Evolutionary conservation across 1,284 basidiomycete genomes (phyloP), one percentile per base, ranked within the genome.

Genomic region (Leccinum fuscescens): DNA sequence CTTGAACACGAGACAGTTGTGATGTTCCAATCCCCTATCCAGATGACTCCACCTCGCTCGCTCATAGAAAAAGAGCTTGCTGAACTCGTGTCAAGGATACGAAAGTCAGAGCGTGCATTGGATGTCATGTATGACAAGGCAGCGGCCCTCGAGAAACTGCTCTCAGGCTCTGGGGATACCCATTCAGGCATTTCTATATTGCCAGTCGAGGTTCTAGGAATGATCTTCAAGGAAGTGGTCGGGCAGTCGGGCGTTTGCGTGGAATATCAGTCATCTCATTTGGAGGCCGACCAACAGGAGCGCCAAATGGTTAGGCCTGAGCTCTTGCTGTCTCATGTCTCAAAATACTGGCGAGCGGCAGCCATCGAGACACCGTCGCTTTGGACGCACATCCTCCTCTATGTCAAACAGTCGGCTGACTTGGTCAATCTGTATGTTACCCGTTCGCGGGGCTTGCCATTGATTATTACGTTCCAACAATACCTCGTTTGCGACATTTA

Each of bases 291-390:
- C 42, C 60, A 54, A 50, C 44, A 35, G 4, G 63, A 62, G 49
- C 63, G 62, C 58, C 39, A 60, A 14, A 17, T 35, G 15, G 8
- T 46, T 8, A 63, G 68, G 54, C 66, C 71, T 1, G 71, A 73
- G 56, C 60, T 72, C n/a, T 31, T 69, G 22, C 22, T 72, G 50
- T 69, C 73, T 17, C 72, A 73, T 24, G 66, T 75, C 57, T 72
- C 73, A 20, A 72, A 51, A 48, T 56, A 64, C 59, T 72, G 70
- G 70, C 72, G 71, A 56, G 59, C 64, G 11, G 61, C 72, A 31
- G 66, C 66, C 42, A 46, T 64, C 27, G 66, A 53, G 54, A 73
- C 54, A 11, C 61, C 72, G 12, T 62, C 60, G 1, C 56, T 72
- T 44, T 72, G 70, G 73, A 71, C 68, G 6, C 57, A 63, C 35